Percentiles rank a stretch among this genome's conserved stretches.
phyloP scores from a whole-genome alignment of 2,329 filamentous ascomycete genomes.

The Rhexocercosporidium sp. region DNA sequence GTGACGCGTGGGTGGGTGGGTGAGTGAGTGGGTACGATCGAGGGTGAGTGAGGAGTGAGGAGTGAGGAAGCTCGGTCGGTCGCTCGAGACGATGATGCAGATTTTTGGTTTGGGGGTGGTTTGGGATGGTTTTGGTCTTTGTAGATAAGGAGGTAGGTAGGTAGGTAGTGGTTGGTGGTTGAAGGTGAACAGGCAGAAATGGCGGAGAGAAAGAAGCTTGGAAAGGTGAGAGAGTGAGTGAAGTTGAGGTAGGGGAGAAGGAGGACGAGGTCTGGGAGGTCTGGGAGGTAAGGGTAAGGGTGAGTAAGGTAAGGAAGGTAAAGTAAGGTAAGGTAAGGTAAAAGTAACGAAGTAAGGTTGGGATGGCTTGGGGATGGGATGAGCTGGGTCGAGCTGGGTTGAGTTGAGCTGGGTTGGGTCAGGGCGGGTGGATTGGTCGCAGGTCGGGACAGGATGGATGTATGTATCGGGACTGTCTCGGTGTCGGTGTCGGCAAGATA shows the following conservation, averaged over 20 bases:
- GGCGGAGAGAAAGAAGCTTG: background rate
- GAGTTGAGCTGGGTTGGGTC: too few species aligned
- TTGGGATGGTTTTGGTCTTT: background rate
- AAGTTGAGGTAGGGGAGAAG: background rate
- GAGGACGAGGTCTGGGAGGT: too few species aligned
- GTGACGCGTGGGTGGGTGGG: background rate
- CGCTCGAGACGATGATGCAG: background rate
- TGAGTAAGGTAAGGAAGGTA: background rate
- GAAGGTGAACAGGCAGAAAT: constrained; percentile 6
- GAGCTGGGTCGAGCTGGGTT: too few species aligned
- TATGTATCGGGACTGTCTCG: too few species aligned
- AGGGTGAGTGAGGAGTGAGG: background rate
- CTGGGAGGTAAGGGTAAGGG: too few species aligned
- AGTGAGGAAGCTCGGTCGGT: too few species aligned
- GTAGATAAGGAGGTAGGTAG: background rate
- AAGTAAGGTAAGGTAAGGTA: too few species aligned
- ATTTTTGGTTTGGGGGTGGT: background rate
- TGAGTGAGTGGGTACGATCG: background rate
- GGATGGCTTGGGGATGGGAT: too few species aligned
- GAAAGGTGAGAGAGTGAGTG: background rate
- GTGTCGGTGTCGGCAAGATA: too few species aligned
- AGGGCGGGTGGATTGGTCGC: too few species aligned
- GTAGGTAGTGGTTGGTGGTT: background rate
- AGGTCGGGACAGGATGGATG: too few species aligned
- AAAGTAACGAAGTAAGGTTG: too few species aligned